Conservation (phyloP, 768 basidiomycete species). For the Mycena albidolilacea region DNA sequence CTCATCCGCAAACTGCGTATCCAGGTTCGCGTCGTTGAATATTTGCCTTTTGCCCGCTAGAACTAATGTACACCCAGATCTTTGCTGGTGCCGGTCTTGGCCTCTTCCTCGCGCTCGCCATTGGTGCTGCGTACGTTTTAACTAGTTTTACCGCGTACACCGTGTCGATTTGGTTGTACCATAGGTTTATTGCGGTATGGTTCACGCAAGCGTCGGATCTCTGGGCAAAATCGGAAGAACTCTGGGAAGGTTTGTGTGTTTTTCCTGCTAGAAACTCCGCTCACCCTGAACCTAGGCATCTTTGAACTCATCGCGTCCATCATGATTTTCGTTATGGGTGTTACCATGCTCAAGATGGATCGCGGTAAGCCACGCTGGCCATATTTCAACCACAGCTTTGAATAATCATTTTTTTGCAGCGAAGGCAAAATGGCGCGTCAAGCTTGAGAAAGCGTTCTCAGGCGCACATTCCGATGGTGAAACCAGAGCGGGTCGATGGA, state of each 20-base stretch:
- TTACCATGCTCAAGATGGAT: constrained; percentile 97
- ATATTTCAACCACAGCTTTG: background rate
- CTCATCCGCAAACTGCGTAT: constrained; percentile 79
- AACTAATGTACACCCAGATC: constrained; percentile 61
- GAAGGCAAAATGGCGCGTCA: constrained; percentile 94
- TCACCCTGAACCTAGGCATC: constrained; percentile 60
- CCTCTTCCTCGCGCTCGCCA: constrained; percentile 82
- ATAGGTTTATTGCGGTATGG: constrained; percentile 89
- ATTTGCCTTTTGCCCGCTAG: background rate
- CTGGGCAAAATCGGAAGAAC: constrained; percentile 86
- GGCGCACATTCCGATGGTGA: constrained; percentile 59
- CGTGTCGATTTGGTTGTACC: background rate
- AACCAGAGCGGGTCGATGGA: constrained; percentile 81
- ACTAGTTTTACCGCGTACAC: background rate
- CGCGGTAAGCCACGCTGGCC: constrained; percentile 54
- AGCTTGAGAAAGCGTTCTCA: constrained; percentile 83
- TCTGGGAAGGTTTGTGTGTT: constrained; percentile 88
- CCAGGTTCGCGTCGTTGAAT: constrained; percentile 57
- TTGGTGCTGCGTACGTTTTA: constrained; percentile 80
- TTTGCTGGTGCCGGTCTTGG: constrained; percentile 83
- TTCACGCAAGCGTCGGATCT: constrained; percentile 91
- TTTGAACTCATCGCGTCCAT: constrained; percentile 80
- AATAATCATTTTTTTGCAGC: constrained; percentile 54
- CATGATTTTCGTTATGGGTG: constrained; percentile 94
- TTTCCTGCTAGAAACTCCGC: background rate